Conservation (phyloP, 805 yeast genomes). For the Candida michaelii region DNA sequence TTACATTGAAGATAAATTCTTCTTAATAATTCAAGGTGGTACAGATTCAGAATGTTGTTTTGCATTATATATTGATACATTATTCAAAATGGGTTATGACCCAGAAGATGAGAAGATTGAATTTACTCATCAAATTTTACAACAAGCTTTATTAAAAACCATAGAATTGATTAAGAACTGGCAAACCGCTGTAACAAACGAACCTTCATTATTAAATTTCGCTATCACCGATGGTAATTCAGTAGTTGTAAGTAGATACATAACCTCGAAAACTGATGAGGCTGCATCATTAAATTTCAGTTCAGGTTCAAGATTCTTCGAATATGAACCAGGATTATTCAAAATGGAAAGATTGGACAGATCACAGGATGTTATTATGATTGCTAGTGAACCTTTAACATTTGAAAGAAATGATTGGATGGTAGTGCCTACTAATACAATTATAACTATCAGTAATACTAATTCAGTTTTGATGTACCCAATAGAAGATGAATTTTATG, state of each 20-base stretch:
- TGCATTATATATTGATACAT: slow-evolving; percentile 79
- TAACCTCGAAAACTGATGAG: slow-evolving; percentile 86
- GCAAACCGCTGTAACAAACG: slow-evolving; percentile 61
- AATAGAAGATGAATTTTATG: slow-evolving; percentile 83
- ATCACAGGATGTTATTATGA: slow-evolving; percentile 92
- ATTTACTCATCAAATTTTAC: slow-evolving; percentile 55
- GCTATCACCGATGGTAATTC: slow-evolving; percentile 93
- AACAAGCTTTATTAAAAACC: slow-evolving; percentile 70
- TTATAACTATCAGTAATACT: slow-evolving; percentile 67
- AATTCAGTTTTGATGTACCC: slow-evolving; percentile 92
- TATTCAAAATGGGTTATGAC: slow-evolving; percentile 73
- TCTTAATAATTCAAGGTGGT: slow-evolving; percentile 81
- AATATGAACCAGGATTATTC: slow-evolving; percentile 87
- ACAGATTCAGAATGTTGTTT: slow-evolving; percentile 96
- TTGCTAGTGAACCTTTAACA: slow-evolving; percentile 94
- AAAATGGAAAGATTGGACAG: slow-evolving; percentile 92
- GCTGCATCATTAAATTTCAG: slow-evolving; percentile 96
- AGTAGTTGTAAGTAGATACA: slow-evolving; percentile 84
- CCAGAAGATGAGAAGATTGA: slow-evolving; percentile 41
- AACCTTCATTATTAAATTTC: slow-evolving; percentile 84
- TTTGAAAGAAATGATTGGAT: slow-evolving; percentile 98
- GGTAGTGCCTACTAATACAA: slow-evolving; percentile 90
- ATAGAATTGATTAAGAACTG: slow-evolving; percentile 76
- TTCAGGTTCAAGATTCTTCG: slow-evolving; percentile 88
- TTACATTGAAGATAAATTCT: slow-evolving; percentile 77